These are phyloP conservation scores for Colletotrichum cordylinicola DNA, from an alignment of 2,329 filamentous ascomycete genomes.

Conservation along the genomic window DNA sequence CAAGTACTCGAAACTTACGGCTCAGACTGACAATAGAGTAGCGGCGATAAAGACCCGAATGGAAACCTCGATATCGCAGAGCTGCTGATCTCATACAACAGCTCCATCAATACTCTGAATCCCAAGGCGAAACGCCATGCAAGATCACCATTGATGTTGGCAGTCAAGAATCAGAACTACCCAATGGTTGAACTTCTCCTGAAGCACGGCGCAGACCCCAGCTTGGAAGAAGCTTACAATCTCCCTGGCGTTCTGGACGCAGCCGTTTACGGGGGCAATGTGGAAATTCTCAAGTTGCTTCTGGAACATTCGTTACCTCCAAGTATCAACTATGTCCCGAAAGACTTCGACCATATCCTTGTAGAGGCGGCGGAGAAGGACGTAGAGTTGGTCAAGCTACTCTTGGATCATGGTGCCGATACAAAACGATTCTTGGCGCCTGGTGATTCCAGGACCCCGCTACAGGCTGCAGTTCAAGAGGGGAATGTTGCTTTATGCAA, in stretches of 20 bases:
- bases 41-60: neutral
- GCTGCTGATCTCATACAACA: constrained; percentile 11
- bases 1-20: fast-evolving
- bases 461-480: constrained; percentile 22
- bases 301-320: constrained; percentile 22
- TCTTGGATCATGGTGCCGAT: constrained; percentile 27
- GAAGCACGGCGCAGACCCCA: constrained; percentile 28
- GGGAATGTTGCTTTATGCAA: constrained; percentile 22
- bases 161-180: neutral
- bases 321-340: constrained; percentile 18
- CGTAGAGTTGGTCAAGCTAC: constrained; percentile 18
- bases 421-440: constrained; percentile 10
- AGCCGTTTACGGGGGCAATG: neutral
- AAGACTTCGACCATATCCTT: constrained; percentile 9
- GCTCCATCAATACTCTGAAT: constrained; percentile 10
- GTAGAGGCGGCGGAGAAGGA: constrained; percentile 1
- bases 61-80: constrained; percentile 11
- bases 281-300: constrained; percentile 17
- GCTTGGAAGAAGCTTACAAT: constrained; percentile 25
- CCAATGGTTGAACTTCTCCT: constrained; percentile 26
- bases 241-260: constrained; percentile 14
- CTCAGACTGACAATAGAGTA: neutral
- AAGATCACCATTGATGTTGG: constrained; percentile 9
- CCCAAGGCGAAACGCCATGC: neutral
- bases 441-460: constrained; percentile 2